Percentiles rank a stretch among this genome's conserved stretches.
These are phyloP conservation scores for Kodamaea kaohsiungensis DNA, from an alignment of 805 yeast species.

Conservation along the genomic window DNA sequence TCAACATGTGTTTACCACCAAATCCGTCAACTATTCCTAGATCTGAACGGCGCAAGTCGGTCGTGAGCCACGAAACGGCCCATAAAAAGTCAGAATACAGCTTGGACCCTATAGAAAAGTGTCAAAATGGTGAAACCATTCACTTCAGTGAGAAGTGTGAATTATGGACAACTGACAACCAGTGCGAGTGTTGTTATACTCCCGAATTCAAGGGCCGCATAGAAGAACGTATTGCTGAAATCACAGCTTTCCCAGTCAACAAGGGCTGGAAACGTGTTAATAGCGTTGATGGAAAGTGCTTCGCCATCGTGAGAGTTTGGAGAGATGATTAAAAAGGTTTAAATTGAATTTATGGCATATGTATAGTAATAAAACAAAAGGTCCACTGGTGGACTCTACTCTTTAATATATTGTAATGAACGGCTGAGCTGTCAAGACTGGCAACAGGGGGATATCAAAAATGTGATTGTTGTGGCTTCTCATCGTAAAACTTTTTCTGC, in stretches of 20 bases:
- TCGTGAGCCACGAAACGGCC: conserved; percentile 8
- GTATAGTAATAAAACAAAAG: background rate
- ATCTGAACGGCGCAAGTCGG: conserved; percentile 5
- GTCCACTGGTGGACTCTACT: background rate
- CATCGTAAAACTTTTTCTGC: no score
- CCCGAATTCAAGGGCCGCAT: conserved; percentile 6
- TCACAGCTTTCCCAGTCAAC: conserved; percentile 7
- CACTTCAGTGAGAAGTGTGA: conserved; percentile 9
- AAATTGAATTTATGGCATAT: background rate
- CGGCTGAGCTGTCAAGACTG: background rate
- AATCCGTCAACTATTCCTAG: conserved; percentile 6
- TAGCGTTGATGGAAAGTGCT: conserved; percentile 9
- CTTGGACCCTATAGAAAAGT: conserved; percentile 6
- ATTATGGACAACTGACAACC: conserved; percentile 8
- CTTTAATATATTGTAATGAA: background rate
- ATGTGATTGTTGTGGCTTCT: no score
- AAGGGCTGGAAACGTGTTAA: conserved; percentile 11
- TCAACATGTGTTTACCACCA: conserved; percentile 10
- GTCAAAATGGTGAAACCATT: conserved; percentile 8
- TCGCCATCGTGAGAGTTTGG: conserved; percentile 8
- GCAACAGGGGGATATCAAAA: no score
- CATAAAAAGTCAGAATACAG: conserved; percentile 6
- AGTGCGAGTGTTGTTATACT: conserved; percentile 5
- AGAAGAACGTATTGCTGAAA: conserved; percentile 7
- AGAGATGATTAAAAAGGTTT: conserved; percentile 1